Conservation (phyloP, 164 flowering plant genomes). For the Nymphaea colorata region DNA sequence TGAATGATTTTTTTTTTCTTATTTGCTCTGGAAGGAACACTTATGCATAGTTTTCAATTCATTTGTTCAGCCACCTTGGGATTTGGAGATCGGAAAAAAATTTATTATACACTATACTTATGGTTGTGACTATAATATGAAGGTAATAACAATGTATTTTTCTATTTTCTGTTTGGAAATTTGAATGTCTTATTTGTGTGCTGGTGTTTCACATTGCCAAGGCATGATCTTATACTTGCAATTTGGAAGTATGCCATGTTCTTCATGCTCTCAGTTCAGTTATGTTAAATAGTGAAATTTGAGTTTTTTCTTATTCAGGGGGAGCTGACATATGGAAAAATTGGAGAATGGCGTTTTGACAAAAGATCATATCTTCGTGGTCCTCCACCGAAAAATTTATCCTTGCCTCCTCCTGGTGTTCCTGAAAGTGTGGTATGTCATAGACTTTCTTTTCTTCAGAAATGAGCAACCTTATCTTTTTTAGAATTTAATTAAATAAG, state of each 20-base stretch:
- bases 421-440: conserved; percentile 97
- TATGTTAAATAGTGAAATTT: too few species aligned
- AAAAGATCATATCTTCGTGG: conserved; percentile 64
- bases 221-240: too few species aligned
- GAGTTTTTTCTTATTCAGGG: conserved; percentile 41
- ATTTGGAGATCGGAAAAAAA: conserved; percentile 34
- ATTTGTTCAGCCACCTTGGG: conserved; percentile 86
- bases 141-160: conserved; percentile 29
- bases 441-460: background rate
- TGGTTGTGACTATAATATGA: conserved; percentile 74
- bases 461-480: too few species aligned
- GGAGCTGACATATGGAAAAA: conserved; percentile 70
- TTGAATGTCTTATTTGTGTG: too few species aligned
- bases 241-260: too few species aligned
- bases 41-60: background rate
- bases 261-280: too few species aligned
- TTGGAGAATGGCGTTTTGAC: conserved; percentile 96
- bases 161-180: too few species aligned
- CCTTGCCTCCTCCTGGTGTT: conserved; percentile 92
- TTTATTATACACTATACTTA: conserved; percentile 90
- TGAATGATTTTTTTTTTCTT: too few species aligned
- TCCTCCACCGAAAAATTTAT: conserved; percentile 63
- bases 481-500: too few species aligned
- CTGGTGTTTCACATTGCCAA: too few species aligned
- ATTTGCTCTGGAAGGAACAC: background rate